Evolutionary conservation across 306 rosid genomes (phyloP), one percentile per base, ranked within the genome.

Genomic region (Rosa chinensis): DNA sequence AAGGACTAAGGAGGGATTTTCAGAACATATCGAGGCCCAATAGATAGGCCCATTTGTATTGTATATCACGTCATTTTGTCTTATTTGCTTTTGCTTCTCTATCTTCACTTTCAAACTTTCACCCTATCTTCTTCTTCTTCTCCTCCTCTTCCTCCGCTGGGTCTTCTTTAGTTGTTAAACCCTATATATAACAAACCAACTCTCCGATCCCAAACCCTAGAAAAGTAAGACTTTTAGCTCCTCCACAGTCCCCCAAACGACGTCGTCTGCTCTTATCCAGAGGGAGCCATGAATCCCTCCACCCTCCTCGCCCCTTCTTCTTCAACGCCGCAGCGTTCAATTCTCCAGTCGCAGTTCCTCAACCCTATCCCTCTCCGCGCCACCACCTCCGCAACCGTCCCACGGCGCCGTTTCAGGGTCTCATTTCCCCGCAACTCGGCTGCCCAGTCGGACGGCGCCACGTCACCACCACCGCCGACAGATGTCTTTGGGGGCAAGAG

Each of bases 391-490:
- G 53, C 56, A 0, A 78, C 48, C 73, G 2, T 72, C 45, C 78
- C 56, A 74, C 91, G 98, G 0, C 96, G 91, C 55, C 93, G 91
- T 85, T 93, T 88, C 79, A 67, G 88, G 21, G 96, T 86, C 74
- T 90, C 98, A 5, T 35, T 85, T 25, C 87, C 92, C 21, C 90
- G 95, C 0, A 87, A 59, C 55, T 92, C 93, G 13, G 78, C 85
- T 5, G 61, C 85, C 77, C 53, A 87, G 12, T 6, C 86, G 0
- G 83, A 83, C 37, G 25, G 81, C 39, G 70, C 89, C 28, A 21
- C 88, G 1, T 70, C 86, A 13, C 47, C 91, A 3, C 35, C 85
- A 0, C 20, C 90, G 0, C 40, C 84, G 2, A 73, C 86, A 4
- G 80, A 77, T 74, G 76, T 87, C n/a, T 83, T 84, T 52, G 85